These are phyloP conservation scores for Volvox carteri DNA, from an alignment of 163 green algal genomes.

Conservation along the genomic window DNA sequence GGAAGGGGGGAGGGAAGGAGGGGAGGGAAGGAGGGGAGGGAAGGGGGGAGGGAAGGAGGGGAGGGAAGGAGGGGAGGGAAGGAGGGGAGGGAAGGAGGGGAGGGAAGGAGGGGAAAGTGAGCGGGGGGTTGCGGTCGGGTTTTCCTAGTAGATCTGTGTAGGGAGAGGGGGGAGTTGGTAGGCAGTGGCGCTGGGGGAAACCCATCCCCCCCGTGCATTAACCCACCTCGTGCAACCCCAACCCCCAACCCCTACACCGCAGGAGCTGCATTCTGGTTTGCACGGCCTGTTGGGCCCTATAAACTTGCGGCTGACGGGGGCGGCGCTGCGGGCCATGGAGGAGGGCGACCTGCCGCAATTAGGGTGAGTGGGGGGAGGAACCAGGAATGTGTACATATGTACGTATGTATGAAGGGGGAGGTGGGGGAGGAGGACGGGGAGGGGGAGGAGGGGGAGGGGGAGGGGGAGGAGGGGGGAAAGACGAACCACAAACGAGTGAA, in stretches of 20 bases:
- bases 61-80: not conserved
- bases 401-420: not conserved
- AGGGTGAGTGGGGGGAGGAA: conserved; percentile 60
- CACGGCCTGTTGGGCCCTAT: conserved; percentile 74
- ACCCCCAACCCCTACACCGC: not conserved
- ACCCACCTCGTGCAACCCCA: not conserved
- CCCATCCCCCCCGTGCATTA: not conserved
- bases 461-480: not conserved
- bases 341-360: conserved; percentile 62
- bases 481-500: too few species aligned
- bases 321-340: conserved; percentile 67
- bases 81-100: too few species aligned
- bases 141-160: too few species aligned
- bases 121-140: not conserved
- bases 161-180: too few species aligned
- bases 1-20: not conserved
- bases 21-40: not conserved
- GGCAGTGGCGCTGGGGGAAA: too few species aligned
- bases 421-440: too few species aligned
- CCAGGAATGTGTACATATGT: not conserved
- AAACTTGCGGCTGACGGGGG: conserved; percentile 60
- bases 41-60: not conserved
- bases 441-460: not conserved
- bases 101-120: not conserved
- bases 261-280: conserved; percentile 58